phyloP scores from a whole-genome alignment of 2,329 filamentous ascomycete genomes.

The Triangularia setosa region DNA sequence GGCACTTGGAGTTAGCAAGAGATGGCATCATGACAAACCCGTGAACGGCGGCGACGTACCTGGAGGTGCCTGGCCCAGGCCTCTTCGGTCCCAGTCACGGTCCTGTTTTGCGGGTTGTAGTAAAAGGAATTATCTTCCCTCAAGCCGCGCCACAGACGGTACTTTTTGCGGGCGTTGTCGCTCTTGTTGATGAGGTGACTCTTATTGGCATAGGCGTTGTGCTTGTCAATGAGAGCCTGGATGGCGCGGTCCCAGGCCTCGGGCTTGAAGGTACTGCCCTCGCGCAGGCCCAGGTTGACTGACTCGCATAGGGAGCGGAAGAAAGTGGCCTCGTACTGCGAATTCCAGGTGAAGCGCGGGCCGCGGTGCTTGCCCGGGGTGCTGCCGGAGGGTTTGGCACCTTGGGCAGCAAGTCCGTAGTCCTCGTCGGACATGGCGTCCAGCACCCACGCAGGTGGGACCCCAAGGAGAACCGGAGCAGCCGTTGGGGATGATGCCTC shows the following conservation, averaged over 20 bases:
- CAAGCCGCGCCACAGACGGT: conserved; percentile 57
- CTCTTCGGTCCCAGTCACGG: conserved; percentile 53
- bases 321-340: conserved; percentile 56
- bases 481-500: background rate
- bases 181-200: conserved; percentile 61
- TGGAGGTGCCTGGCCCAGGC: conserved; percentile 56
- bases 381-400: conserved; percentile 14
- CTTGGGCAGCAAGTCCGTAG: conserved; percentile 22
- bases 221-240: conserved; percentile 50
- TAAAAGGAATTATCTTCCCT: conserved; percentile 55
- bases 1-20: background rate
- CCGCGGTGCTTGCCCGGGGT: conserved; percentile 31
- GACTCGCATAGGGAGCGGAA: conserved; percentile 59
- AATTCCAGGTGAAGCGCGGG: conserved; percentile 58
- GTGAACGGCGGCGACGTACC: conserved; percentile 35
- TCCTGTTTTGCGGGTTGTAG: conserved; percentile 48
- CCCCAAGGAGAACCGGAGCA: background rate
- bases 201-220: conserved; percentile 56
- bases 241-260: conserved; percentile 59
- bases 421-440: conserved; percentile 34
- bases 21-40: background rate
- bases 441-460: conserved; percentile 1
- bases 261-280: conserved; percentile 58
- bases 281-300: conserved; percentile 52
- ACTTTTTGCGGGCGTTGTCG: conserved; percentile 60